Evolutionary conservation across 1,284 basidiomycete genomes (phyloP), one percentile per base, ranked within the genome.

Genomic region (Marasmius tenuissimus): DNA sequence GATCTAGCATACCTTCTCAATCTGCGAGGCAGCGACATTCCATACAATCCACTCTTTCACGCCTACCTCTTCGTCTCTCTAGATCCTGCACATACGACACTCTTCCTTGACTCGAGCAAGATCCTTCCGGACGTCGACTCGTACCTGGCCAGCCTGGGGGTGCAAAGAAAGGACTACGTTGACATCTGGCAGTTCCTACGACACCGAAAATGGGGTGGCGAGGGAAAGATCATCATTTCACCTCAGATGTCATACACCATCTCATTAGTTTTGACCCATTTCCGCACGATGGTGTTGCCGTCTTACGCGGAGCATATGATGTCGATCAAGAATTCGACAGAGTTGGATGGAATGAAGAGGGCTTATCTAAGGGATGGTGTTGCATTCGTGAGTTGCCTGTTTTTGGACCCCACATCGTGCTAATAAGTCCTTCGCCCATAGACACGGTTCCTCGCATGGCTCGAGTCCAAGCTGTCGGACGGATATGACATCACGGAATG

Each of bases 291-390:
- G 0, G 77, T 92, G 53, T 75, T 80, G 2, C 85, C 87, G 0
- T 84, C 86, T 1, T 80, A 81, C 59, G 80, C 97, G n/a, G 91
- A 94, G 60, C 80, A 85, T 54, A 86, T 91, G 76, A 94, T 96
- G 80, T 86, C 89, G 0, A 78, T 96, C 71, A 99, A 99, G 85
- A 98, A 97, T 71, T 78, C 85, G 18, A 82, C 83, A 20, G 96
- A 98, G 77, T 80, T 97, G 55, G 85, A 91, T 56, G 95, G 96
- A 1, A 80, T 97, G 75, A 84, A 87, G 61, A 81, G 85, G 57
- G 94, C 95, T 0, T 98, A 98, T 75, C 75, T 95, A 7, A 85
- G 96, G 52, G 97, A 99, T 73, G 97, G 96, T 18, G 91, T 86
- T 39, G 92, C 94, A n/a, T 95, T 91, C 74, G 95, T 95, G 71